Percentiles rank a stretch among this genome's conserved stretches.
These are phyloP conservation scores for Aureobasidium sp. DNA, from an alignment of 2,329 filamentous ascomycete genomes.

Conservation along the genomic window DNA sequence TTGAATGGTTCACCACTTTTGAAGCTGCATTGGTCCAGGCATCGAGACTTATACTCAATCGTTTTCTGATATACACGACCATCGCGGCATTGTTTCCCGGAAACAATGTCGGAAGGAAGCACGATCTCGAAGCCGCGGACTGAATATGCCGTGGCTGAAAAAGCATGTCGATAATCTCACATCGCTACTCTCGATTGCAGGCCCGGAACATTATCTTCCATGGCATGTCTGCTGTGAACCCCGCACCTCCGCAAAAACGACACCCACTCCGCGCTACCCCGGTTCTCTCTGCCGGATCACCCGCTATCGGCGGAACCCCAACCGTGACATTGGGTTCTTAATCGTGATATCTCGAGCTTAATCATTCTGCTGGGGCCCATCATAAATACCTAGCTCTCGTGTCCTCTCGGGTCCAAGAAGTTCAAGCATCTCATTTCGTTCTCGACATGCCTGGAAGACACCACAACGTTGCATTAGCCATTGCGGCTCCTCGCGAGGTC, in stretches of 20 bases:
- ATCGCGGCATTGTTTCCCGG: background rate
- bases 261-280: background rate
- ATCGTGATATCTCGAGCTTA: background rate
- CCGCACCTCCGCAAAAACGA: background rate
- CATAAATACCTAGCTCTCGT: background rate
- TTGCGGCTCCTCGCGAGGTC: constrained; percentile 13
- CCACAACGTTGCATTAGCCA: background rate
- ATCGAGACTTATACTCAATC: background rate
- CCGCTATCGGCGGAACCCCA: background rate
- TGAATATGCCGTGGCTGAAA: too few relatives aligned
- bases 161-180: too few relatives aligned
- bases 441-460: constrained; percentile 15
- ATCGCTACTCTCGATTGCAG: background rate
- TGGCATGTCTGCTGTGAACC: background rate
- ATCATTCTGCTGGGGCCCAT: background rate
- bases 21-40: background rate
- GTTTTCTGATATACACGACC: background rate
- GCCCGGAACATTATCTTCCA: background rate
- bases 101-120: background rate
- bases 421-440: background rate
- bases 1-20: background rate
- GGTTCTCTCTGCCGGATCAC: background rate
- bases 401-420: background rate
- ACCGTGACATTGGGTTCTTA: background rate
- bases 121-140: background rate